Base-by-base conservation (phyloP, 139 green algal genomes). In the Auxenochlorella pyrenoidosa region DNA sequence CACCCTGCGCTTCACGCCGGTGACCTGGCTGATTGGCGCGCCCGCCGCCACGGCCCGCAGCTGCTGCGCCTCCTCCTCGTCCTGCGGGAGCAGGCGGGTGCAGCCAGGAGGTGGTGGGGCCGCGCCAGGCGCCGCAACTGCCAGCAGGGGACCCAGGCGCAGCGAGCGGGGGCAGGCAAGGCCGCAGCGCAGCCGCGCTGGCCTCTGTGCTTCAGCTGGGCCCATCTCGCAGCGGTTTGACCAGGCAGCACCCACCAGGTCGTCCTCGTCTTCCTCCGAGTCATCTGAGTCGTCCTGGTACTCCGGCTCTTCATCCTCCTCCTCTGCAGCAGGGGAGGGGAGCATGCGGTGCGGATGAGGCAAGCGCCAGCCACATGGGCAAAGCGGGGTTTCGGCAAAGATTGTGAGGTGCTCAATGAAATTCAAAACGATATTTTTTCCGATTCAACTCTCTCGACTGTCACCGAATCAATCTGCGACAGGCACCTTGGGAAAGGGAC, bases 211-310 rank as follows among this genome's bases (percentile, higher is more conserved):
- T 10, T 10, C 47, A 54, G 47, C 47, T 54, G 47, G n/a, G n/a
- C n/a, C 47, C 47, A 54, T 40, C 32, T 36, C 3, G 6, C 66
- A 54, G 28, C 63, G 30, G 30, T n/a, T n/a, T n/a, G n/a, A n/a
- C n/a, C 63, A 72, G 6, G 10, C 75, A 66, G 30, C 75, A 63
- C 82, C 22, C 66, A 79, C 82, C 66, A 86, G 12, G 8, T 88
- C 72, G n/a, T 79, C 65, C 16, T 79, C 84, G 15, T 88, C 85
- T 34, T 89, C 85, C 8, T 88, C 85, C 18, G 28, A 34, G 5
- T 79, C 68, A 15, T 89, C 86, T 1, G 76, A 80, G 26, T 88
- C 84, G 4, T 88, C 84, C 21, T 87, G 80, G 40, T 85, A 85
- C 80, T 85, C 80, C 0, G 82, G 44, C 68, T 87, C 82, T 19